Base-by-base conservation (phyloP, 2,329 filamentous ascomycete species). In the Oidium heveae region DNA sequence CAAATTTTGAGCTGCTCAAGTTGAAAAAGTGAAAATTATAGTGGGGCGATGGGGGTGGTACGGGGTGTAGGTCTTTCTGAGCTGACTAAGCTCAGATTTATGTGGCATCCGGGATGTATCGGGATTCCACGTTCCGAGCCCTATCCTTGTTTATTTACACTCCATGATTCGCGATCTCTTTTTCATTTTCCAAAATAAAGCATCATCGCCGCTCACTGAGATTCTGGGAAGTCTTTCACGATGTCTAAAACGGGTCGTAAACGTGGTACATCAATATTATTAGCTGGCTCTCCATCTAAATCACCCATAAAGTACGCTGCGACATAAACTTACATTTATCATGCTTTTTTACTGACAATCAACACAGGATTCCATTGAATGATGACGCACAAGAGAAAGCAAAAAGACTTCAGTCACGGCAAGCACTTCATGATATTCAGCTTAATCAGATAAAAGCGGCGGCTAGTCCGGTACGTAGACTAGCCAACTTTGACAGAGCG, bases 381-480 rank as follows among this genome's bases (percentile, higher is more conserved):
- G 91, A 98, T 71, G 91, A 98, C 73, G 81, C 79, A 57, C 79
- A 82, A 62, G 91, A 98, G 70, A 94, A 93, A 68, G 88, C 87
- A 52, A 82, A 82, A 62, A 83, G 91, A 52, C 73, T 89, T 63
- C 84, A 91, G 65, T 87, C 85, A 58, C 82, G 91, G 63, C 86
- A 93, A 69, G 86, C 85, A 36, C 77, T 86, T 33, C 84, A 95
- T 66, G 86, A 94, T 66, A 82, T 82, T 61, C 88, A 95, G 66
- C 85, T 93, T 74, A 91, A 91, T 69, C 81, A 94, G 66, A 82
- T 96, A 62, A 86, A 87, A 67, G 82, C 84, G 12, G 84, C 86
- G 49, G 82, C 79, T 6, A 84, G 82, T 6, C 85, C 85, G 28
- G 73, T 75, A 60, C 77, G 83, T 61, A 84, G 79, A 66, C 71